Conservation (phyloP, 306 rosid species). For the Corylus avellana region DNA sequence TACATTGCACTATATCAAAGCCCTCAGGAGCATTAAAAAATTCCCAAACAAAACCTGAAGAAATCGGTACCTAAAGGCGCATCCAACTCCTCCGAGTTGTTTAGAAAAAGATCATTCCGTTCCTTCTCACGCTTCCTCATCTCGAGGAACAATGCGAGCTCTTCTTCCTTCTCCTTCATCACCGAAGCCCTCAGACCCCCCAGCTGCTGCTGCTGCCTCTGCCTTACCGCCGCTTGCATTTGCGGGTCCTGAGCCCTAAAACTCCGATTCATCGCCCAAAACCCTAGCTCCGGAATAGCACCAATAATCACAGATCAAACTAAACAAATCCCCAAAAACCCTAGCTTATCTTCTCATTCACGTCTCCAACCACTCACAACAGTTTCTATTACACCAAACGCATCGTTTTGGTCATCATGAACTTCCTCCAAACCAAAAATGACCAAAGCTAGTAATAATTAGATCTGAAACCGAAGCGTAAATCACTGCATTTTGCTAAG, state of each 20-base stretch:
- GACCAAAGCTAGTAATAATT: constrained; percentile 9
- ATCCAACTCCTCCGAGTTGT: constrained; percentile 68
- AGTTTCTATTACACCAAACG: constrained; percentile 28
- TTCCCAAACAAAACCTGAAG: neutral
- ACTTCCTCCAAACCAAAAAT: constrained; percentile 19
- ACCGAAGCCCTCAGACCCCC: constrained; percentile 42
- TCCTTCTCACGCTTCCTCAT: constrained; percentile 94
- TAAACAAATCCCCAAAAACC: constrained; percentile 26
- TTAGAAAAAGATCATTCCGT: constrained; percentile 75
- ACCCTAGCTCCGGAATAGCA: constrained; percentile 19
- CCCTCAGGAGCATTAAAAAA: neutral
- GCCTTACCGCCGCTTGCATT: constrained; percentile 63
- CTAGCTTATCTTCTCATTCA: constrained; percentile 25
- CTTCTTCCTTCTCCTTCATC: constrained; percentile 83
- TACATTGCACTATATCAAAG: neutral
- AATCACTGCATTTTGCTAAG: neutral
- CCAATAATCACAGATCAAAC: constrained; percentile 24
- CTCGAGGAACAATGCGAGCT: constrained; percentile 80
- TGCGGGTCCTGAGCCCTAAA: constrained; percentile 78
- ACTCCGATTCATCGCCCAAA: constrained; percentile 79
- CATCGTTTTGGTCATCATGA: neutral
- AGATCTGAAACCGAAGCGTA: constrained; percentile 38
- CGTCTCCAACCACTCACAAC: constrained; percentile 30
- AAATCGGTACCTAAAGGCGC: constrained; percentile 58
- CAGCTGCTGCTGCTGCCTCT: constrained; percentile 67